Base-by-base conservation (phyloP, 73 alveolate genomes). In the Paraurostyla sp. region DNA sequence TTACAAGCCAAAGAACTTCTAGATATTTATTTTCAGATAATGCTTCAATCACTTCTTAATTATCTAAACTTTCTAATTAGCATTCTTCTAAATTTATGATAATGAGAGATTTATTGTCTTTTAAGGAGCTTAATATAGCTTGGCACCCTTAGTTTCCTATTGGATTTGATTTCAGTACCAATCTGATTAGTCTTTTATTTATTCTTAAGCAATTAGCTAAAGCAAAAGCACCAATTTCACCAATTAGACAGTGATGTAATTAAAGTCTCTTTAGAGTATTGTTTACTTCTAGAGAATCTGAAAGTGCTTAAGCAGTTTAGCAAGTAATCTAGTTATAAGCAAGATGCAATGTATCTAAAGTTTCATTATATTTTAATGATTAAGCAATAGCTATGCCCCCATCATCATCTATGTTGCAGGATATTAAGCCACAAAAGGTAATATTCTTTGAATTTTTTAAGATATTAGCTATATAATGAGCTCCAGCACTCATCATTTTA, bases 111-210 rank as follows among this genome's bases (percentile, higher is more conserved):
- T 62, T 11, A 27, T 62, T 62, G 27, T 4, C 9, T 62, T 23
- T 62, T 7, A 62, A 11, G 30, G 51, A 15, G 6, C 30, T 11
- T 27, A 62, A 32, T 9, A 62, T 62, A 32, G 46, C 80, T 22
- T 62, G 30, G 32, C 80, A 62, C 9, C 80, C 80, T 15, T 15
- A 25, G 30, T 62, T 62, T 15, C 80, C 80, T 4, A 62, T 32
- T 23, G 46, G 46, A 33, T 62, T 62, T 32, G 80, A 9, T 62
- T 62, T 62, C 27, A 62, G 30, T 4, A 36, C 25, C 51, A 62
- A 32, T 32, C 80, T 62, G 16, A 33, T 32, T 27, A 62, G 27
- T 32, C 54, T 62, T 23, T 9, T 7, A 62, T 62, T 62, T n/a
- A 62, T 27, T 27, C 30, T 15, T 7, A 62, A 50, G 18, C 46